phyloP scores from a whole-genome alignment of 768 basidiomycete species.

The Psilocybe subaeruginosa region DNA sequence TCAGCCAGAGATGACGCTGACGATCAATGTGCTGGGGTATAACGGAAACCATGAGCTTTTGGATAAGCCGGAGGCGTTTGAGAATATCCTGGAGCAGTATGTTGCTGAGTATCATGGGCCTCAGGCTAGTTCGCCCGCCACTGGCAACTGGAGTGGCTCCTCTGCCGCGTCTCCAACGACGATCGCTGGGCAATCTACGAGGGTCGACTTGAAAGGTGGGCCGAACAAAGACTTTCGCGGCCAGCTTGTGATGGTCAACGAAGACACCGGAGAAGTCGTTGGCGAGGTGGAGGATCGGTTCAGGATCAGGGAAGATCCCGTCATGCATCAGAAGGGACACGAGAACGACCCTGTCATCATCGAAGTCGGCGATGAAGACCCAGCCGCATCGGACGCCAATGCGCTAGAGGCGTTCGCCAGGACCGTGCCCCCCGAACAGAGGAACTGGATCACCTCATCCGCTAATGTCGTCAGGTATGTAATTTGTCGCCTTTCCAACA shows the following conservation, averaged over 20 bases:
- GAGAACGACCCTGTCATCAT: slow-evolving; percentile 73
- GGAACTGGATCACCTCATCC: slow-evolving; percentile 68
- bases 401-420: slow-evolving; percentile 60
- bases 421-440: slow-evolving; percentile 65
- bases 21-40: slow-evolving; percentile 27
- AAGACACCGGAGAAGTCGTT: slow-evolving; percentile 71
- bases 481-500: background rate
- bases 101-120: slow-evolving; percentile 42
- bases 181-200: slow-evolving; percentile 18
- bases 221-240: slow-evolving; percentile 47
- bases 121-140: background rate
- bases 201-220: slow-evolving; percentile 21
- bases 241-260: slow-evolving; percentile 71
- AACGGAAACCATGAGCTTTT: slow-evolving; percentile 36
- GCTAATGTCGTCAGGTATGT: slow-evolving; percentile 64
- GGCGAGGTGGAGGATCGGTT: slow-evolving; percentile 67
- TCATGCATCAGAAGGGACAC: slow-evolving; percentile 49
- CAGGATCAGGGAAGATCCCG: slow-evolving; percentile 59
- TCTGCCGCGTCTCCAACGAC: slow-evolving; percentile 14
- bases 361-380: slow-evolving; percentile 58
- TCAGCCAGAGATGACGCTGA: slow-evolving; percentile 39
- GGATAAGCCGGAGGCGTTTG: slow-evolving; percentile 67
- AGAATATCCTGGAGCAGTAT: slow-evolving; percentile 70
- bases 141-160: background rate
- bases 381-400: slow-evolving; percentile 40